Evolutionary conservation across 768 basidiomycete genomes (phyloP), one percentile per base, ranked within the genome.

Genomic region (Suillus fuscotomentosus): DNA sequence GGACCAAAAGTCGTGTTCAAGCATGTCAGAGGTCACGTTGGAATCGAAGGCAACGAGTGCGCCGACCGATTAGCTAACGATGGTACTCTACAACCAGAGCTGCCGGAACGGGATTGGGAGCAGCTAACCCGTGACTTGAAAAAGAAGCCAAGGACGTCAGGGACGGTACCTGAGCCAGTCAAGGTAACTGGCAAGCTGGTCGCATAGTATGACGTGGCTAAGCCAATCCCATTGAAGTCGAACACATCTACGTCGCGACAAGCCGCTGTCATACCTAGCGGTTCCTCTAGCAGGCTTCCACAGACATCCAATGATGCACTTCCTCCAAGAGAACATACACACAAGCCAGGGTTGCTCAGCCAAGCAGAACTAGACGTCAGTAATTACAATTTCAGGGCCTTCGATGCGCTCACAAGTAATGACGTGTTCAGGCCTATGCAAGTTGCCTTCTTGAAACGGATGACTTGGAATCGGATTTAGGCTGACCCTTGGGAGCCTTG

Each of bases 41-140:
- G 94, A 0, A 80, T 86, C 36, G 77, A 77, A 61, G 96, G 96
- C 1, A 98, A 98, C 72, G 95, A 98, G 61, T 88, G 85, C 50
- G 96, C 96, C 3, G 96, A 98, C 73, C 70, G 66, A 15, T 82
- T 88, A 63, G 94, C 94, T 4, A 89, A 86, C 63, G 39, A 75
- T 6, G 94, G 94, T 3, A 74, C 82, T 11, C 67, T 70, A 11
- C 64, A 80, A 60, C 78, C 81, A 0, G 64, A 50, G 20, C 64
- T 77, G 2, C 70, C 71, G 5, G 91, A 93, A 42, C 80, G 81
- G 54, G 83, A 92, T 67, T 94, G 91, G 91, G 77, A 74, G 39
- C 47, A 31, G 38, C 64, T 76, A 22, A 57, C 14, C 14, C 39
- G 39, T 11, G 56, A 41, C 15, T 39, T 57, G 39, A 22, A 57